Evolutionary conservation across 148 eudicot genomes (phyloP), one percentile per base, ranked within the genome.

Genomic region (Agrostemma githago): DNA sequence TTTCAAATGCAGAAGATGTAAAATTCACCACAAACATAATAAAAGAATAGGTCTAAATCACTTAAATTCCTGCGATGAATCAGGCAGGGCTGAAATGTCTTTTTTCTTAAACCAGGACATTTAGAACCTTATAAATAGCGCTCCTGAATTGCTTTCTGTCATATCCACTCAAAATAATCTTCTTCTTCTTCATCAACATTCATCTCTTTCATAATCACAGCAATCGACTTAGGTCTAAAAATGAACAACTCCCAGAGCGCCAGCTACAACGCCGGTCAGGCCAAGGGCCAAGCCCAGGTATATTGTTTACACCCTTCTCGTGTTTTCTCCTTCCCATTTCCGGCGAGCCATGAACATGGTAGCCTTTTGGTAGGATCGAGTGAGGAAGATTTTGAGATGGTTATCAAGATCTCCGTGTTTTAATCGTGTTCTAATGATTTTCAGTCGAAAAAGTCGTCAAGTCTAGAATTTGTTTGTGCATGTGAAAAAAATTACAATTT

Each of bases 161-260:
- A 74, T 54, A 20, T 34, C 4, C 72, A 17, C 66, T n/a, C 11
- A 57, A 14, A 66, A 6, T 51, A 8, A 10, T 26, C 34, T 26
- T 26, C 34, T 26, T 41, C 48, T 61, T 68, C 64, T 62, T 68
- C 60, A 42, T 63, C 59, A 60, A 44, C 60, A 20, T 20, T 34
- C 70, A 66, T 26, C 59, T 56, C 26, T 43, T 43, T 15, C 20
- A 14, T 26, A 26, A 62, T 7, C 73, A 15, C 26, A 16, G 15
- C 44, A 6, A 38, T 40, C 41, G 4, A 26, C 19, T 34, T 20
- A 79, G 38, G 71, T 64, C 66, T 63, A 38, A 72, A 38, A 3
- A 82, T 82, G 84, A n/a, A 75, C 21, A 65, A 46, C 79, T 67
- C 81, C 38, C 79, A 82, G 76, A 75, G 46, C 17, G 81, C 81